Evolutionary conservation across 257 asterid genomes (phyloP).

Genomic region (Jaltomata sinuosa): DNA sequence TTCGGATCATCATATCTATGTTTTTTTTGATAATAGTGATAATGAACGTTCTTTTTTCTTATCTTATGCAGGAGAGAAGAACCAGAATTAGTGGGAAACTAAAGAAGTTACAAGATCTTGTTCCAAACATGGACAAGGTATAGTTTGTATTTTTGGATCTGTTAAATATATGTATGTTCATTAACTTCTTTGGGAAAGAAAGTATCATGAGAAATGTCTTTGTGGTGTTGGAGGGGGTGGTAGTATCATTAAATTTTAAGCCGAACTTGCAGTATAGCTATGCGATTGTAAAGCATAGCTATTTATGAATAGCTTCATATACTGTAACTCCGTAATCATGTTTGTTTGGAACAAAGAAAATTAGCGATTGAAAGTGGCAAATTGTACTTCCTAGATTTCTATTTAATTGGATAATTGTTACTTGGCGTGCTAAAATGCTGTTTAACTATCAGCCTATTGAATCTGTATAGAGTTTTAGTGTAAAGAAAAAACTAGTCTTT

Average conservation of each 20-base stretch:
- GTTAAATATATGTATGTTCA: neutral
- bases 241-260: neutral
- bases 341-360: neutral
- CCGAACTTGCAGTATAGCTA: neutral
- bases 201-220: neutral
- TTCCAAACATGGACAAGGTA: constrained; percentile 98
- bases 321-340: neutral
- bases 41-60: neutral
- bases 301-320: neutral
- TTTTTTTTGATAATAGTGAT: neutral
- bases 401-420: neutral
- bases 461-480: neutral
- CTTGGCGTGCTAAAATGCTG: neutral
- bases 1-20: neutral
- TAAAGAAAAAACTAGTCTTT: neutral
- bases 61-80: constrained; percentile 57
- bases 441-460: too few relatives aligned
- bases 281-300: neutral
- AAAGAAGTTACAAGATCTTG: constrained; percentile 86
- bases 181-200: neutral
- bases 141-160: neutral
- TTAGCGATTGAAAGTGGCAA: neutral
- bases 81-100: constrained; percentile 85
- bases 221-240: neutral
- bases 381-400: neutral